phyloP scores from a whole-genome alignment of 2,329 filamentous ascomycete genomes.

The Ascocoryne sarcoides region DNA sequence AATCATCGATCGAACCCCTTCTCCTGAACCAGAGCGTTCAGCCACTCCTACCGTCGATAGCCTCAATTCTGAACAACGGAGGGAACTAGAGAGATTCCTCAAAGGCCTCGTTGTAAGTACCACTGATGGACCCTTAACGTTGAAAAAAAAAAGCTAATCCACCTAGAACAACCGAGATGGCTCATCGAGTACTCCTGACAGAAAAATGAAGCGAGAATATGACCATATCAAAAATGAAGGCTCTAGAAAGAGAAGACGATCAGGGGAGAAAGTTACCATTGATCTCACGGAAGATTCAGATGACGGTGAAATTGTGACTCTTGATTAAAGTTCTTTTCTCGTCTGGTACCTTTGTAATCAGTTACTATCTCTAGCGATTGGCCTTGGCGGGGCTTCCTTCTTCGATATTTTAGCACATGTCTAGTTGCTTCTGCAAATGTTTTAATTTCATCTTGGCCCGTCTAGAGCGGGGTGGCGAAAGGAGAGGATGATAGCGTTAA shows the following conservation, averaged over 20 bases:
- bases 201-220: background rate
- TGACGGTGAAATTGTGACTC: background rate
- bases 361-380: too few relatives aligned
- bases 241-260: background rate
- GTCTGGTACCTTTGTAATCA: too few relatives aligned
- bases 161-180: background rate
- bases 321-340: too few relatives aligned
- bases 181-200: background rate
- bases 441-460: too few relatives aligned
- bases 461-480: too few relatives aligned
- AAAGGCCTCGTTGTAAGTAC: background rate
- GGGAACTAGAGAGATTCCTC: background rate
- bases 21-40: background rate
- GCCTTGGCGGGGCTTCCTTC: too few relatives aligned
- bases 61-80: background rate
- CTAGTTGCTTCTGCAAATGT: too few relatives aligned
- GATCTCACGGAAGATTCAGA: constrained; percentile 1
- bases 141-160: background rate
- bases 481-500: too few relatives aligned
- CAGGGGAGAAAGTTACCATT: background rate
- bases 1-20: constrained; percentile 5
- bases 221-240: background rate
- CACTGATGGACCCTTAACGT: background rate
- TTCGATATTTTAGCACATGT: too few relatives aligned
- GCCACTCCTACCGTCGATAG: background rate